Conservation (phyloP, 2,329 filamentous ascomycete species). For the Tolypocladium capitatum region DNA sequence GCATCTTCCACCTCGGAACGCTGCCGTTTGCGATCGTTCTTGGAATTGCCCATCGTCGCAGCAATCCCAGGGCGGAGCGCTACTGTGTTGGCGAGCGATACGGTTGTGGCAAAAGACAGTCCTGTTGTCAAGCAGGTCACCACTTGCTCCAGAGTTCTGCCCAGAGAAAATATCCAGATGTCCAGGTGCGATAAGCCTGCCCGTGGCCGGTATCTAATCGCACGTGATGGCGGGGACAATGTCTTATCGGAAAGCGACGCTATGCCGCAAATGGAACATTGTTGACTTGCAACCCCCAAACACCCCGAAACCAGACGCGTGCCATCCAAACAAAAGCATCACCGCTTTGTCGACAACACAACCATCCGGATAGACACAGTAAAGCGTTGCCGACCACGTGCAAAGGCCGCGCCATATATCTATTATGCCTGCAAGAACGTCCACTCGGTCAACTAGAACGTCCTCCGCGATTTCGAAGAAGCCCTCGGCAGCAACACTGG, state of each 20-base stretch:
- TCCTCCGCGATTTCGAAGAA: slow-evolving; percentile 28
- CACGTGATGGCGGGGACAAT: slow-evolving; percentile 17
- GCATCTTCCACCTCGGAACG: slow-evolving; percentile 19
- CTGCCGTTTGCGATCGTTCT: slow-evolving; percentile 22
- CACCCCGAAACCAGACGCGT: slow-evolving; percentile 11
- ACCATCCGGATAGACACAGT: not conserved
- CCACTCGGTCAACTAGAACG: slow-evolving; percentile 31
- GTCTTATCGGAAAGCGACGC: slow-evolving; percentile 3
- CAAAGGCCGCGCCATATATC: not conserved
- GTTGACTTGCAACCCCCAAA: slow-evolving; percentile 20
- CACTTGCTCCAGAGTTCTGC: not conserved
- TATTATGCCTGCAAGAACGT: slow-evolving; percentile 37
- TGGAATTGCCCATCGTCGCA: slow-evolving; percentile 14
- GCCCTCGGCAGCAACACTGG: slow-evolving; percentile 21
- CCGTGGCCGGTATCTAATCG: slow-evolving; percentile 11
- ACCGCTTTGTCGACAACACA: slow-evolving; percentile 1
- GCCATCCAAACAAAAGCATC: slow-evolving; percentile 13
- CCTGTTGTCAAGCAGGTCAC: not conserved
- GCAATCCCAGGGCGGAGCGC: not conserved
- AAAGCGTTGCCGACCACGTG: not conserved
- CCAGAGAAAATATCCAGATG: slow-evolving; percentile 12
- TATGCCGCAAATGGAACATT: slow-evolving; percentile 18
- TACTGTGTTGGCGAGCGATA: not conserved
- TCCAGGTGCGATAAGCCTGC: slow-evolving; percentile 3
- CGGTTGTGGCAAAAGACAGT: not conserved